Percentiles rank a stretch among this genome's conserved stretches.
These are phyloP conservation scores for Symbiodinium pilosum DNA, from an alignment of 73 alveolate species.

Conservation along the genomic window DNA sequence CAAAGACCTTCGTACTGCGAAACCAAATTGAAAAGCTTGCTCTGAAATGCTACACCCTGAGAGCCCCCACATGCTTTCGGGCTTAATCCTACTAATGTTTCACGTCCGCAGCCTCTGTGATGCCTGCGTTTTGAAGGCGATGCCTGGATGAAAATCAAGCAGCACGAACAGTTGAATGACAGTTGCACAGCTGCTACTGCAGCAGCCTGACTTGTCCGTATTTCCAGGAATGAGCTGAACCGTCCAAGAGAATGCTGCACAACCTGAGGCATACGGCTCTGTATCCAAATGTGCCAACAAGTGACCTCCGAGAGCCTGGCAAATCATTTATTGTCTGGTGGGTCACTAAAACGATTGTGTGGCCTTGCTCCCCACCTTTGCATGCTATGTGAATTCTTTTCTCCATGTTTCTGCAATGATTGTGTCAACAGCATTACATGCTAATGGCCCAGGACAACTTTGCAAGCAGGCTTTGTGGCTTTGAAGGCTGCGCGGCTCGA, in stretches of 20 bases:
- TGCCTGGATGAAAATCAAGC: no score
- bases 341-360: neutral
- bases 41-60: no score
- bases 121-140: slow-evolving; percentile 15
- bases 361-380: neutral
- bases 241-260: slow-evolving; percentile 12
- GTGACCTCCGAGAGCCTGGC: neutral
- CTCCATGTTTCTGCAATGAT: no score
- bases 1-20: neutral
- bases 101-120: neutral
- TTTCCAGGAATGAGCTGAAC: neutral
- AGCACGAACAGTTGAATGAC: neutral
- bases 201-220: neutral
- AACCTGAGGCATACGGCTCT: neutral
- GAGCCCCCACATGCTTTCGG: no score
- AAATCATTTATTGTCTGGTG: neutral
- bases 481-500: no score
- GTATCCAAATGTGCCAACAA: neutral
- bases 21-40: no score
- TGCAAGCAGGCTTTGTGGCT: no score
- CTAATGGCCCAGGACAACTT: no score
- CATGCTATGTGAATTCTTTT: neutral
- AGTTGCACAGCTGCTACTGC: neutral
- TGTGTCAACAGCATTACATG: no score
- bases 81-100: no score